phyloP scores from a whole-genome alignment of 305 asterid genomes.

The Monarda citriodora region DNA sequence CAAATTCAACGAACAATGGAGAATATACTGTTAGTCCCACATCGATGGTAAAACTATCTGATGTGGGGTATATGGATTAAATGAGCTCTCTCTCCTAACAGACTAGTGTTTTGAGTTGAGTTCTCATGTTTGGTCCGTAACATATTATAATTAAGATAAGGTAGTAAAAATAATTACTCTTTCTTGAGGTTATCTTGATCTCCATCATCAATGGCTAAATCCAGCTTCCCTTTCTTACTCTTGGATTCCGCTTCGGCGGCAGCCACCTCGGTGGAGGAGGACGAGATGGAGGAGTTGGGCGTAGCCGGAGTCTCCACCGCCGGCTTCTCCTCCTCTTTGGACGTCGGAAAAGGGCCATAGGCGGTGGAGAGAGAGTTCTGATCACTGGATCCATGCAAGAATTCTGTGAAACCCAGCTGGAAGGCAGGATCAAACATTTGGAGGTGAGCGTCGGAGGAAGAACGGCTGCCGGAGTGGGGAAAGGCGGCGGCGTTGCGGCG shows the following conservation, averaged over 20 bases:
- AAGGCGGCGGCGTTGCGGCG: constrained; percentile 16
- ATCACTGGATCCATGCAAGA: constrained; percentile 32
- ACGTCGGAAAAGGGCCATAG: constrained; percentile 28
- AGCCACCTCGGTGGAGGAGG: constrained; percentile 53
- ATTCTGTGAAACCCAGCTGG: constrained; percentile 24
- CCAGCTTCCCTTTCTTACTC: constrained; percentile 39
- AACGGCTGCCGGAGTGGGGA: constrained; percentile 19
- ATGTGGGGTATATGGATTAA: too few relatives aligned
- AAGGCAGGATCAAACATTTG: constrained; percentile 40
- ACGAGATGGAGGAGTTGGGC: constrained; percentile 69
- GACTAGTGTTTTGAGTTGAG: too few relatives aligned
- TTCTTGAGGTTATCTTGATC: constrained; percentile 44
- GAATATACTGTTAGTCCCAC: too few relatives aligned
- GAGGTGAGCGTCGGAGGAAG: constrained; percentile 16
- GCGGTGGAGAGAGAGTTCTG: constrained; percentile 13
- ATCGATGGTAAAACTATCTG: too few relatives aligned
- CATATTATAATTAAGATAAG: not conserved
- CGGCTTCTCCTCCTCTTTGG: constrained; percentile 31
- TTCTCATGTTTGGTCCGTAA: too few relatives aligned
- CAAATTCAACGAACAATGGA: too few relatives aligned
- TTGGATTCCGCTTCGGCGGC: constrained; percentile 51
- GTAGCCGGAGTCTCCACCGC: constrained; percentile 46
- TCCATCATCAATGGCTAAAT: constrained; percentile 19
- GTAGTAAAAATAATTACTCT: constrained; percentile 30
- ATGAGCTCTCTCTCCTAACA: too few relatives aligned